These are phyloP conservation scores for Cruciata laevipes DNA, from an alignment of 257 asterid genomes.

Conservation along the genomic window DNA sequence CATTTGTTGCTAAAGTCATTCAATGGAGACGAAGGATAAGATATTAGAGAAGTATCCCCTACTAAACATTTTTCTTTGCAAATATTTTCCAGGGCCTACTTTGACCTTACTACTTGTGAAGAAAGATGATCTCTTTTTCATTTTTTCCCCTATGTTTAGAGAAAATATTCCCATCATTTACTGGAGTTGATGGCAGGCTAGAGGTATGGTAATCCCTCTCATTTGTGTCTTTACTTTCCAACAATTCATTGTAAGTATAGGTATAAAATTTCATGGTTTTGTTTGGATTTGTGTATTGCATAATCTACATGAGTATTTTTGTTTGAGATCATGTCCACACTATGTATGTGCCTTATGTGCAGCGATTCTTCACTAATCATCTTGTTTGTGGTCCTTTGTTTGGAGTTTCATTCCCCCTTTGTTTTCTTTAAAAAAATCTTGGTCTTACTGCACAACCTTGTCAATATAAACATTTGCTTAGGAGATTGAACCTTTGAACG, in stretches of 20 bases:
- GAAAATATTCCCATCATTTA: conserved; percentile 46
- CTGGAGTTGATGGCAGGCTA: conserved; percentile 67
- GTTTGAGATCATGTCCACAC: background rate
- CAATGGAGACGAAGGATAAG: conserved; percentile 56
- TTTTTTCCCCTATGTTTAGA: conserved; percentile 59
- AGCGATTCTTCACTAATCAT: too few species aligned
- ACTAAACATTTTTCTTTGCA: conserved; percentile 80
- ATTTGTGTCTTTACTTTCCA: background rate
- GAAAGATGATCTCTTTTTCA: conserved; percentile 77
- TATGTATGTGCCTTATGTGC: too few species aligned
- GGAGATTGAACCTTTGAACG: background rate
- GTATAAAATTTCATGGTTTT: background rate
- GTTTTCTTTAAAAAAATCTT: background rate
- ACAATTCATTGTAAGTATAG: background rate
- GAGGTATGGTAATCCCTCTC: conserved; percentile 42
- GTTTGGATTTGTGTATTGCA: too few species aligned
- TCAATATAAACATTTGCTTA: background rate
- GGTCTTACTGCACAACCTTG: background rate
- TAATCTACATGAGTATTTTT: background rate
- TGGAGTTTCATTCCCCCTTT: too few species aligned
- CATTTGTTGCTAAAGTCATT: conserved; percentile 44
- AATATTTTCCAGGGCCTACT: conserved; percentile 71
- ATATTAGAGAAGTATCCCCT: too few species aligned
- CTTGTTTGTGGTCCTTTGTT: too few species aligned
- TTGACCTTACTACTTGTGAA: conserved; percentile 81